A percentile compares a stretch with the other conserved stretches of the same genome.
Conservation (phyloP, 768 basidiomycete genomes). For the Coprinopsis cinerea region DNA sequence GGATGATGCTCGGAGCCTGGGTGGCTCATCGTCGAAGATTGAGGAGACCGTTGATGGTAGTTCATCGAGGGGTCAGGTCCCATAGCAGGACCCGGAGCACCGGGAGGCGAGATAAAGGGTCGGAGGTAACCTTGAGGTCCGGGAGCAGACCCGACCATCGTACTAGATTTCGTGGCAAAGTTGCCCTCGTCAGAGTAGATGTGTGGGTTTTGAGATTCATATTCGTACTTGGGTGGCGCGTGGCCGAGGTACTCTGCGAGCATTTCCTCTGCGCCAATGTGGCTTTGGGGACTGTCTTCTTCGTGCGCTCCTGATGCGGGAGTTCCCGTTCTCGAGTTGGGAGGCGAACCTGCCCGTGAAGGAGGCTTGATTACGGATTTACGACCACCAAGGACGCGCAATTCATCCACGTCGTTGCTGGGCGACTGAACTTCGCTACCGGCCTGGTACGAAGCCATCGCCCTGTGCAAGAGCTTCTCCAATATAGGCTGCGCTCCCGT, state of each 20-base stretch:
- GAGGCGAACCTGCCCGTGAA: slow-evolving; percentile 2
- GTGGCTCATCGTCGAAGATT: slow-evolving; percentile 1
- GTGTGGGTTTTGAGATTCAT: background rate
- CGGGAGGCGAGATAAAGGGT: slow-evolving; percentile 1
- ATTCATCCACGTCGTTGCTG: slow-evolving; percentile 21
- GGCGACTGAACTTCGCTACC: slow-evolving; percentile 17
- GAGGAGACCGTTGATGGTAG: background rate
- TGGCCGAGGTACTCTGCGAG: slow-evolving; percentile 6
- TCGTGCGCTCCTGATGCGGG: slow-evolving; percentile 14
- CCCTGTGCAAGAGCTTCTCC: slow-evolving; percentile 31
- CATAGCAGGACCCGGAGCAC: slow-evolving; percentile 2
- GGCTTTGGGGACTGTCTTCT: slow-evolving; percentile 20
- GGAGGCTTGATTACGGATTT: slow-evolving; percentile 28
- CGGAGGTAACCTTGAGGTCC: background rate
- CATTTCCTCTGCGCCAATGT: slow-evolving; percentile 17
- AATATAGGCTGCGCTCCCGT: slow-evolving; percentile 28
- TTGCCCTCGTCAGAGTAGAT: background rate
- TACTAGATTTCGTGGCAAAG: background rate
- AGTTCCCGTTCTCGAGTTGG: slow-evolving; percentile 14
- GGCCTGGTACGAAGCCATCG: slow-evolving; percentile 24
- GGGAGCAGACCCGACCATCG: no score
- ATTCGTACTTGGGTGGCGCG: background rate
- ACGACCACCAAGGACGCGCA: slow-evolving; percentile 34
- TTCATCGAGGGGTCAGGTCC: background rate
- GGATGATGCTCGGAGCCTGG: background rate